Conservation (phyloP, 148 eudicot species). For the Cornus florida region DNA sequence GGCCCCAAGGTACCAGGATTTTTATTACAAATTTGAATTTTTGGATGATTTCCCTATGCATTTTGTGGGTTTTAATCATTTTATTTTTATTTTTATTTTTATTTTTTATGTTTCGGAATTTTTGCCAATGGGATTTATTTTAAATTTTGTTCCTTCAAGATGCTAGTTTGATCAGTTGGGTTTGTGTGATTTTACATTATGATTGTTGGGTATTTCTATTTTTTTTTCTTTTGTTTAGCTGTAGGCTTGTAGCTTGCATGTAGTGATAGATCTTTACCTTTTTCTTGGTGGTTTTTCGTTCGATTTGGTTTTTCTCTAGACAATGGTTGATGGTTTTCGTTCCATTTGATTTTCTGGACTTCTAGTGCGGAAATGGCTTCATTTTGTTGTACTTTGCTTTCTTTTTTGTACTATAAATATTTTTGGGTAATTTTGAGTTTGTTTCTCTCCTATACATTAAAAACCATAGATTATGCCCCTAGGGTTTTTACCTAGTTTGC, state of each 20-base stretch:
- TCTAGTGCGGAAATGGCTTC: no score
- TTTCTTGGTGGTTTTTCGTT: no score
- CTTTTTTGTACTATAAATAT: not conserved
- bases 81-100: not conserved
- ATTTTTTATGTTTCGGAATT: not conserved
- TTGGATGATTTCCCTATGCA: not conserved
- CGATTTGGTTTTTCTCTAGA: no score
- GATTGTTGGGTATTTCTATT: not conserved
- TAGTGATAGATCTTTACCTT: not conserved
- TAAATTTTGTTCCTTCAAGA: no score
- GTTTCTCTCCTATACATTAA: not conserved
- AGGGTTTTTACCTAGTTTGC: not conserved
- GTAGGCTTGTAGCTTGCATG: not conserved
- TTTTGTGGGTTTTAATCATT: constrained; percentile 5
- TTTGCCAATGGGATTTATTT: not conserved
- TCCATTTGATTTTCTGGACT: not conserved
- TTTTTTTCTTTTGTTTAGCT: no score
- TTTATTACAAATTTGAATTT: not conserved
- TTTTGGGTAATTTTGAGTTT: not conserved
- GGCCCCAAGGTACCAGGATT: constrained; percentile 64
- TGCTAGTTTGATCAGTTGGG: not conserved
- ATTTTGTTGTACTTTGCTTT: not conserved
- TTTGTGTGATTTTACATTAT: not conserved
- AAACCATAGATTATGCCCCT: not conserved
- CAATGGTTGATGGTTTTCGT: no score